A percentile compares a stretch with the other conserved stretches of the same genome.
Conservation (phyloP, 2,329 filamentous ascomycete species). For the Tolypocladium tropicale region DNA sequence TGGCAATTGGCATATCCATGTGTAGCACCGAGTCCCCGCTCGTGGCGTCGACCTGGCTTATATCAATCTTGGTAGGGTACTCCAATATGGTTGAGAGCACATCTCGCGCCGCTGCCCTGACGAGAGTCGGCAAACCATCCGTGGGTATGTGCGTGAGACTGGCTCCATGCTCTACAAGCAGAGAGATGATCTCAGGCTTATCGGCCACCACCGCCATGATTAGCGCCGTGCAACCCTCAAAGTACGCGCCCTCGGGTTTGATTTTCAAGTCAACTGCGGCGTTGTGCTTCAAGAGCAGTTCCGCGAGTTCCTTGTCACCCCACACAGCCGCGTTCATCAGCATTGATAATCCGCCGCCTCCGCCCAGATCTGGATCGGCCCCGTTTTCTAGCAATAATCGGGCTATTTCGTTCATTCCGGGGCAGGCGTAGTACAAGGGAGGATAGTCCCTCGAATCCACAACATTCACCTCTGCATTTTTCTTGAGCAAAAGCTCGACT, state of each 20-base stretch:
- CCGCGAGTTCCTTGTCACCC: background rate
- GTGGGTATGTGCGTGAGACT: background rate
- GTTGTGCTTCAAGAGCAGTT: background rate
- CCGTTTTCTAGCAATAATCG: background rate
- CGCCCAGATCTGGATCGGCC: background rate
- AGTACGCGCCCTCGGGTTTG: background rate
- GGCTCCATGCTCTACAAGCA: background rate
- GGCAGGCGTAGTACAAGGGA: background rate
- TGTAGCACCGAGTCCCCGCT: background rate
- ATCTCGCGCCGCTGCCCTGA: background rate
- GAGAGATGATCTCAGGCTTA: background rate
- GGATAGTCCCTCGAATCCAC: background rate
- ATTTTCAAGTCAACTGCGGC: background rate
- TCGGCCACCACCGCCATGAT: background rate
- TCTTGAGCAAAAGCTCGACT: background rate
- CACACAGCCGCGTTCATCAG: background rate
- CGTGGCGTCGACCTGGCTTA: background rate
- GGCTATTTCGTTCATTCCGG: background rate
- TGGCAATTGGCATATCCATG: background rate
- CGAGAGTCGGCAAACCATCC: background rate
- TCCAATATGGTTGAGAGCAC: background rate
- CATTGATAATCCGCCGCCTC: background rate
- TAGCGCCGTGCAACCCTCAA: background rate
- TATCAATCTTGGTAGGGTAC: background rate
- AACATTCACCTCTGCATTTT: background rate